Conservation (phyloP, 805 yeast species). For the Schizosaccharomyces octosporus region DNA sequence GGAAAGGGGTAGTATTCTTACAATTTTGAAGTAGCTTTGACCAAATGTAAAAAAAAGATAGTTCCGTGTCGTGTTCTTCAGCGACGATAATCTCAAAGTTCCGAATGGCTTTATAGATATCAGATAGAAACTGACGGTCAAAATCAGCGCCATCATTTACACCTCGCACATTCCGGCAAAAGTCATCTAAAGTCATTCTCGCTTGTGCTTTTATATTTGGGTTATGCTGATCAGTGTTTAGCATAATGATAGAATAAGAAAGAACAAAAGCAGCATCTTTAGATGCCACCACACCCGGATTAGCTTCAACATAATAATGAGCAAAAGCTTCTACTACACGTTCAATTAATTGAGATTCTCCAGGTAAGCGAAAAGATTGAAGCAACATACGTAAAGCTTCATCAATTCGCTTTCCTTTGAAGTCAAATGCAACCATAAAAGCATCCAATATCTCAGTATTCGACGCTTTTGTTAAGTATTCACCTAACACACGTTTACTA, state of each 20-base stretch:
- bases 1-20: slow-evolving; percentile 8
- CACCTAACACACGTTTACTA: slow-evolving; percentile 74
- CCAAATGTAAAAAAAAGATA: slow-evolving; percentile 66
- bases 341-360: slow-evolving; percentile 93
- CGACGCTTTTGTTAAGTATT: slow-evolving; percentile 52
- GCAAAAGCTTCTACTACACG: slow-evolving; percentile 73
- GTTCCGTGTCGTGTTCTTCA: slow-evolving; percentile 82
- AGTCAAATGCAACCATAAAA: slow-evolving; percentile 52
- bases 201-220: slow-evolving; percentile 41
- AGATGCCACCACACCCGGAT: slow-evolving; percentile 33
- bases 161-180: slow-evolving; percentile 56
- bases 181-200: slow-evolving; percentile 73
- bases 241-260: slow-evolving; percentile 74
- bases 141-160: slow-evolving; percentile 50
- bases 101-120: slow-evolving; percentile 54
- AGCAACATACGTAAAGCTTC: slow-evolving; percentile 70
- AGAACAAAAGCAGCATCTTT: slow-evolving; percentile 87
- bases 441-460: slow-evolving; percentile 33
- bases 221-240: slow-evolving; percentile 86
- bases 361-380: slow-evolving; percentile 74
- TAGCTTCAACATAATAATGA: slow-evolving; percentile 47
- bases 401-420: slow-evolving; percentile 59
- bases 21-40: slow-evolving; percentile 13
- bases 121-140: slow-evolving; percentile 63
- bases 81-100: slow-evolving; percentile 90